phyloP scores from a whole-genome alignment of 2,329 filamentous ascomycete genomes.

The Alternaria longipes region DNA sequence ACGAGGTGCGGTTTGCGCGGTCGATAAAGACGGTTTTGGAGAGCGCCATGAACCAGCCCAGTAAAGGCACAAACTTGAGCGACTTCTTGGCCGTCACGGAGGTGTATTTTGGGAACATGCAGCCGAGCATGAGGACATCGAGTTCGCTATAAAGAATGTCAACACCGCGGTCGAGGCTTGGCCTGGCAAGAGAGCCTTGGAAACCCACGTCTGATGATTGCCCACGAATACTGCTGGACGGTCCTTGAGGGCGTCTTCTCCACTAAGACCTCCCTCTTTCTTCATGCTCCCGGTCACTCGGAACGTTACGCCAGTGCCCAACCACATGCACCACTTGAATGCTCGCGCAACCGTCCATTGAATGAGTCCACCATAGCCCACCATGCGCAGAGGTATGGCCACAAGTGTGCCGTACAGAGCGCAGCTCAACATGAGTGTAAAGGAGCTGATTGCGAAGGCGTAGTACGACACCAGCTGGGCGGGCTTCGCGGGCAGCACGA shows the following conservation, averaged over 20 bases:
- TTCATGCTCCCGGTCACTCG: conserved; percentile 62
- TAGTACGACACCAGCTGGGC: conserved; percentile 64
- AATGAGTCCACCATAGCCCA: conserved; percentile 77
- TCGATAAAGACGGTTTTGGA: conserved; percentile 96
- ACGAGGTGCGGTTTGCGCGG: conserved; percentile 82
- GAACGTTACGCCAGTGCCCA: conserved; percentile 81
- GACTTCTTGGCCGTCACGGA: conserved; percentile 92
- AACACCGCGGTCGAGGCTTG: conserved; percentile 16
- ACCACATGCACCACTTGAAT: conserved; percentile 82
- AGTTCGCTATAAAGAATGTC: conserved; percentile 67
- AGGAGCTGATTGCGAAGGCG: conserved; percentile 66
- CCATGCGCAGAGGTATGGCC: conserved; percentile 73
- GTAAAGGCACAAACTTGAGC: conserved; percentile 79
- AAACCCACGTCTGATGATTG: conserved; percentile 82
- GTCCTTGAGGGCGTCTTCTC: conserved; percentile 44
- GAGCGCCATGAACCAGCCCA: conserved; percentile 91
- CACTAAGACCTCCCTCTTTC: conserved; percentile 41
- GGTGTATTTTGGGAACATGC: conserved; percentile 89
- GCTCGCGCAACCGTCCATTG: conserved; percentile 85
- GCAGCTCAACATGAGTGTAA: conserved; percentile 49
- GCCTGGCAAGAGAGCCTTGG: background rate
- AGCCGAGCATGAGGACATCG: conserved; percentile 89
- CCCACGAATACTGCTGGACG: conserved; percentile 90
- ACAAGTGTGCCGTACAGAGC: conserved; percentile 78
- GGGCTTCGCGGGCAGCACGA: conserved; percentile 39